Evolutionary conservation across 768 basidiomycete species (phyloP).

Genomic region (Krasilnikovozyma curviuscula): DNA sequence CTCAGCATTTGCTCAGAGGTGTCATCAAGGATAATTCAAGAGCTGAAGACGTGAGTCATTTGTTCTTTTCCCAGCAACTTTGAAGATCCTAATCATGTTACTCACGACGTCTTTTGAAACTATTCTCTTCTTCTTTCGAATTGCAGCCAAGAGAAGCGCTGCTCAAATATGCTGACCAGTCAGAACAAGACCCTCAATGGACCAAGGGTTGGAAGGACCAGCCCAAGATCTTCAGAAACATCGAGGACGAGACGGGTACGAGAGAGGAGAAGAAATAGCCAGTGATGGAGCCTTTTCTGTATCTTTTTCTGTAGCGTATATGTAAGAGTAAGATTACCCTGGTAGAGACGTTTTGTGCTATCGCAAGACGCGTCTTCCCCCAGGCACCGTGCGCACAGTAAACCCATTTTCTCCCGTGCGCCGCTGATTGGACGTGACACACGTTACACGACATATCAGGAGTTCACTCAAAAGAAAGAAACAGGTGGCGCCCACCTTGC

Average conservation of each 20-base stretch:
- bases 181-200: conserved; percentile 45
- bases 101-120: conserved; percentile 9
- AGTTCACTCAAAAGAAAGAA: too few relatives aligned
- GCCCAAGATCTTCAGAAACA: conserved; percentile 11
- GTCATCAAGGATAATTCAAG: conserved; percentile 75
- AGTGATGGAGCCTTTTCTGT: too few relatives aligned
- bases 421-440: too few relatives aligned
- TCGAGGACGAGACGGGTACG: conserved; percentile 1
- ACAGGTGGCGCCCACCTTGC: too few relatives aligned
- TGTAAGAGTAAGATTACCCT: too few relatives aligned
- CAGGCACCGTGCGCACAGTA: too few relatives aligned
- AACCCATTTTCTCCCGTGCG: too few relatives aligned
- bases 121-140: conserved; percentile 1
- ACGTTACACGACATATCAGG: too few relatives aligned
- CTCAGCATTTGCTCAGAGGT: conserved; percentile 89
- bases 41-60: conserved; percentile 75
- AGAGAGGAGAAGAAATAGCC: background rate
- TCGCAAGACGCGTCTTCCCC: too few relatives aligned
- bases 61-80: conserved; percentile 1
- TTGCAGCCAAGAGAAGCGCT: conserved; percentile 84
- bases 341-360: too few relatives aligned
- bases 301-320: too few relatives aligned
- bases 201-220: conserved; percentile 8
- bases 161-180: conserved; percentile 67
- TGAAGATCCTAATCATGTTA: background rate